Evolutionary conservation across 148 eudicot species (phyloP), one percentile per base, ranked within the genome.

Genomic region (Rhododendron ferrugineum): DNA sequence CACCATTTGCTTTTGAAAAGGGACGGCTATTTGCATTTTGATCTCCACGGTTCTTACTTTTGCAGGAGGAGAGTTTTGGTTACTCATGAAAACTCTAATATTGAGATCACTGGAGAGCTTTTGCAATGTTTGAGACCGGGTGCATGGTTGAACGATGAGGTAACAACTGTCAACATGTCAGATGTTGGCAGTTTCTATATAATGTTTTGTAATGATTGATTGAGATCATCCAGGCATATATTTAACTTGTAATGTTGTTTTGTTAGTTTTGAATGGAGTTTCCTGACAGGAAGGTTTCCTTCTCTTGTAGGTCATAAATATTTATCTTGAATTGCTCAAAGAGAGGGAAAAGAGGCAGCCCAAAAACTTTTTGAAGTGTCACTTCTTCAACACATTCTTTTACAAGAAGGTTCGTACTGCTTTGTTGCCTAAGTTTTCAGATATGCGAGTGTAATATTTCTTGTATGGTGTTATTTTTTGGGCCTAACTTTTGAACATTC

Each of bases 71-170:
- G 85, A 86, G 82, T 93, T 83, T 89, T 97, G 89, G 95, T 90
- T 22, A 89, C 90, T 64, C 99, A 97, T 86, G 94, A 91, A 84
- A 91, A 88, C 85, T 97, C 98, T 44, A 95, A 95, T 80, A 97
- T 97, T 86, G 87, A 93, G 85, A 95, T 97, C 54, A 94, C 96
- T 56, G 99, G 94, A 84, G 92, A 92, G 83, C 22, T 78, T 36
- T 85, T 97, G 86, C 94, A 86, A 88, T 97, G 99, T 88, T 89
- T 97, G 93, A 93, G 88, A 82, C 99, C 94, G 22, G 86, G 92
- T 30, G 91, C 91, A 85, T 97, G 99, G 99, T 87, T 97, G 88
- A 95, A 95, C 85, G 99, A 97, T 85, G 99, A 97, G 94, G 99
- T 95, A 15, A 60, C n/a, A 4, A 18, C 50, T 46, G 11, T 82